A percentile compares a stretch with the other conserved stretches of the same genome.
Conservation (phyloP, 495 filamentous ascomycete genomes). For the Trichocladium uniseriatum region DNA sequence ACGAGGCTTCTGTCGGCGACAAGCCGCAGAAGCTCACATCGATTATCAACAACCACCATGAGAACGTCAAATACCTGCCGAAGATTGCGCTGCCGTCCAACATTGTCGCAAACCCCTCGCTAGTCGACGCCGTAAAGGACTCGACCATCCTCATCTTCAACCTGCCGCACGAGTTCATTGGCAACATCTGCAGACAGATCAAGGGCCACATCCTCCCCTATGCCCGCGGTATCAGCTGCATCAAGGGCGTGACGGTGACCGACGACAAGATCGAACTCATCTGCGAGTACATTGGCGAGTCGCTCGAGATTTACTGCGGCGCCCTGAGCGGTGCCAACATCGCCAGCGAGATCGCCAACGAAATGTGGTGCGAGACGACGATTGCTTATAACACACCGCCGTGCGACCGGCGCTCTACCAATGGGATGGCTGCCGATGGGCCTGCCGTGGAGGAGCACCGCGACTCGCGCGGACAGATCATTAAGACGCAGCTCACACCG, state of each 20-base stretch:
- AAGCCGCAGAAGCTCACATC: conserved; percentile 75
- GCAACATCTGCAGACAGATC: conserved; percentile 72
- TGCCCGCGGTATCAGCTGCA: conserved; percentile 90
- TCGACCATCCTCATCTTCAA: conserved; percentile 92
- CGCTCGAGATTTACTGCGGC: conserved; percentile 91
- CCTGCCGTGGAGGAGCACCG: conserved; percentile 50
- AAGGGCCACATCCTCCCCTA: conserved; percentile 83
- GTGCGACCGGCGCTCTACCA: conserved; percentile 44
- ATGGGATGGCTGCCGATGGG: conserved; percentile 14
- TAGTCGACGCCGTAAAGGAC: conserved; percentile 70
- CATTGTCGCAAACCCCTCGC: conserved; percentile 79
- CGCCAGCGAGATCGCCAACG: conserved; percentile 84
- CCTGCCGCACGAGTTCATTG: conserved; percentile 96
- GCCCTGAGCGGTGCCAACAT: conserved; percentile 96
- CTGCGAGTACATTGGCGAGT: conserved; percentile 86
- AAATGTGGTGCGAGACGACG: conserved; percentile 95
- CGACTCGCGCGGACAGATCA: conserved; percentile 51
- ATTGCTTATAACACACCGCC: conserved; percentile 90
- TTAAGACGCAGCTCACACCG: conserved; percentile 57
- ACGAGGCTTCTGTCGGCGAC: conserved; percentile 39
- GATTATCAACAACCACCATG: conserved; percentile 85
- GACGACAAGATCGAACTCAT: conserved; percentile 75
- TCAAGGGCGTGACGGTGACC: conserved; percentile 92
- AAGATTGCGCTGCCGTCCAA: conserved; percentile 75
- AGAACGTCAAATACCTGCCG: conserved; percentile 97